Conservation (phyloP, 305 asterid species). For the Stenogyne calaminthoides region DNA sequence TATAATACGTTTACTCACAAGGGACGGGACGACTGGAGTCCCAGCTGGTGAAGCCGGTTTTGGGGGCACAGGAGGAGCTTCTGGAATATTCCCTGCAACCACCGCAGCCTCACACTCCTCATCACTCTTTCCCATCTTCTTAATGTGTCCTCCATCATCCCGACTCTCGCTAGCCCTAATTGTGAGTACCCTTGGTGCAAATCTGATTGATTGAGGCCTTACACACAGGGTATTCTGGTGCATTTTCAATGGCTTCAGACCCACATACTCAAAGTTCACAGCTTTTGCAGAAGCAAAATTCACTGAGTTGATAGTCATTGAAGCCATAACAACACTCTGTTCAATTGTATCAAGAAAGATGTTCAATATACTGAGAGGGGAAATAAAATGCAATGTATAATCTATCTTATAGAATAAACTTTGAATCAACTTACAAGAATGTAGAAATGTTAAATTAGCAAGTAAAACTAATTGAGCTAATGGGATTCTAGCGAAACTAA, state of each 20-base stretch:
- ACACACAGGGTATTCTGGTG: conserved; percentile 25
- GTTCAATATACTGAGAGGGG: not conserved
- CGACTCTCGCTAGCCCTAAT: conserved; percentile 50
- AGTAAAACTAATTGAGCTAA: conserved; percentile 4
- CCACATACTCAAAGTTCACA: conserved; percentile 44
- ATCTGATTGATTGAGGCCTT: conserved; percentile 33
- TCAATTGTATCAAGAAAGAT: not conserved
- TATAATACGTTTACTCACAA: conserved; percentile 47
- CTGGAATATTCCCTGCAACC: conserved; percentile 81
- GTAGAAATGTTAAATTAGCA: not conserved
- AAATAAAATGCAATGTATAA: not conserved
- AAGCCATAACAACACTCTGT: conserved; percentile 45
- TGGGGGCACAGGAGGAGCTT: conserved; percentile 80
- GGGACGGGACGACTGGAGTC: conserved; percentile 62
- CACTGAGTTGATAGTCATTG: conserved; percentile 45
- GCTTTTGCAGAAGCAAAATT: conserved; percentile 37
- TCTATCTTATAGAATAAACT: no score
- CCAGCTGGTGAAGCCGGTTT: conserved; percentile 78
- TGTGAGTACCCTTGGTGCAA: conserved; percentile 32
- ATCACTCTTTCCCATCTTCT: conserved; percentile 60
- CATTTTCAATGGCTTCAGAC: conserved; percentile 42
- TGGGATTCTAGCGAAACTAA: not conserved
- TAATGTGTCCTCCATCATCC: conserved; percentile 39
- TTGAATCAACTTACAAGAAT: no score
- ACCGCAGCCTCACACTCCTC: conserved; percentile 87